Conservation (phyloP, 1,139 yeast species). For the Suhomyces yuchorum region DNA sequence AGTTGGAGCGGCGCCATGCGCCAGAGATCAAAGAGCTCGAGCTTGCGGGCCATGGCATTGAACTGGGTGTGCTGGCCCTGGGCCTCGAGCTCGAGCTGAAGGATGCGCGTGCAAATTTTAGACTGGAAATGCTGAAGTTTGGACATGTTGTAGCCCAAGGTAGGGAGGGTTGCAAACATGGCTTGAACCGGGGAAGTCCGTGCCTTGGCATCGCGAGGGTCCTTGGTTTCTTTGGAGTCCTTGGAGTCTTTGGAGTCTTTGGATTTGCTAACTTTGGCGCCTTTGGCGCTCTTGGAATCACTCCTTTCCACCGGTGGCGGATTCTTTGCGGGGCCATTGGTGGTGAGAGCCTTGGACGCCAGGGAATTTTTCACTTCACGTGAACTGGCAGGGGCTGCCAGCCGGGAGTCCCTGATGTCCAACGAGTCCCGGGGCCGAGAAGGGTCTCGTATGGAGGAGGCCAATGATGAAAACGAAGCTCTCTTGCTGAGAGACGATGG, state of each 20-base stretch:
- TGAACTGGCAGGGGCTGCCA: background rate
- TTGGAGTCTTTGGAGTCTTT: background rate
- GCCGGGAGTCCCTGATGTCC: background rate
- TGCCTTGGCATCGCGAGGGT: background rate
- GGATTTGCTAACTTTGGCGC: no score
- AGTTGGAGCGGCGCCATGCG: constrained; percentile 12
- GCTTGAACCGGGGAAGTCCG: background rate
- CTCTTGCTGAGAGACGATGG: background rate
- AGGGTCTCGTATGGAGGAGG: background rate
- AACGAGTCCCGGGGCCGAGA: background rate
- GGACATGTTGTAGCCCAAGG: constrained; percentile 12
- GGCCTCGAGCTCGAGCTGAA: constrained; percentile 10
- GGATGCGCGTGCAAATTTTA: constrained; percentile 12
- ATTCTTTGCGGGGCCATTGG: background rate
- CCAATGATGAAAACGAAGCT: background rate
- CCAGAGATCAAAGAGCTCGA: constrained; percentile 13
- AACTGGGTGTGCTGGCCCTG: background rate
- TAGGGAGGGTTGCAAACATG: constrained; percentile 6
- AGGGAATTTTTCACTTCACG: background rate
- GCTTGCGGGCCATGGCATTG: constrained; percentile 8
- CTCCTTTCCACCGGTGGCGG: background rate
- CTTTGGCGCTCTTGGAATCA: background rate
- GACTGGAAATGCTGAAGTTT: constrained; percentile 11
- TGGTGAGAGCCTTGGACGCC: background rate
- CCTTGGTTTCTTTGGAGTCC: background rate